A percentile compares a stretch with the other conserved stretches of the same genome.
These are phyloP conservation scores for Salix udensis DNA, from an alignment of 345 rosid genomes.

Conservation along the genomic window DNA sequence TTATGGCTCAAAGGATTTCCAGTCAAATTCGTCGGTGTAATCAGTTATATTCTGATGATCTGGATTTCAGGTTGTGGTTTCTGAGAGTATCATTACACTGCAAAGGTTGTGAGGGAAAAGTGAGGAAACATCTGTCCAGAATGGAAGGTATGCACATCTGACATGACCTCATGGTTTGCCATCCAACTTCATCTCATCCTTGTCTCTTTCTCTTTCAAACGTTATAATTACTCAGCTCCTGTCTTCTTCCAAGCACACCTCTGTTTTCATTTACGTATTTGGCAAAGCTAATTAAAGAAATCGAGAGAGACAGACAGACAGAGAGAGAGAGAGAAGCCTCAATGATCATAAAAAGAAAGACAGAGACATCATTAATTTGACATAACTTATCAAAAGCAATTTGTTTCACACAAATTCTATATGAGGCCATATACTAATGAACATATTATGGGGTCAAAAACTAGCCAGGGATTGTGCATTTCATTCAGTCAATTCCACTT, in stretches of 20 bases:
- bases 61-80: constrained; percentile 61
- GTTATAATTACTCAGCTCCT: background rate
- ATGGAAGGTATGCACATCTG: constrained; percentile 58
- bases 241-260: background rate
- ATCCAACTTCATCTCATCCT: background rate
- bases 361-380: background rate
- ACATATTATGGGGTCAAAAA: background rate
- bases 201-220: constrained; percentile 1
- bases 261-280: background rate
- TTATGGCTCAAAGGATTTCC: background rate
- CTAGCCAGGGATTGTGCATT: background rate
- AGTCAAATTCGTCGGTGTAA: no score
- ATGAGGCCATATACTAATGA: background rate
- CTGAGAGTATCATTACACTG: constrained; percentile 92
- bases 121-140: constrained; percentile 81
- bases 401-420: background rate
- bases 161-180: background rate
- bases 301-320: background rate
- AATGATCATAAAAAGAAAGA: background rate
- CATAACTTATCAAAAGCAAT: background rate
- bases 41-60: background rate
- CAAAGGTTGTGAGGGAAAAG: constrained; percentile 85
- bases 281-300: background rate
- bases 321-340: background rate
- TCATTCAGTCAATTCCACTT: background rate